Evolutionary conservation across 2,329 filamentous ascomycete genomes (phyloP), one percentile per base, ranked within the genome.

Genomic region (Aureobasidium sp.): DNA sequence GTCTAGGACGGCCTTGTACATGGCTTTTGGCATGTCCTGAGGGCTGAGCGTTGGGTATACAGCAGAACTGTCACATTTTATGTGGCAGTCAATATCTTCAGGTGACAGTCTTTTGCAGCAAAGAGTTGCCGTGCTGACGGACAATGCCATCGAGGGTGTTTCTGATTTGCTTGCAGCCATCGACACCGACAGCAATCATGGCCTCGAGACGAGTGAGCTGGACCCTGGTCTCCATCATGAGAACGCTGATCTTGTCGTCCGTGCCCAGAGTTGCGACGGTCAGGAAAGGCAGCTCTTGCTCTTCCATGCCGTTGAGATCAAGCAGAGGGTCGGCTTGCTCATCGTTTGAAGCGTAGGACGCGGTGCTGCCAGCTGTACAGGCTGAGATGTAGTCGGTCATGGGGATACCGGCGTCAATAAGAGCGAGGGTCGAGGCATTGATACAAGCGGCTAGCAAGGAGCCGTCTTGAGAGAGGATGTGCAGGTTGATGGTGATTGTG

Each of bases 331-430:
- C 90, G 12, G 88, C 88, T 63, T 89, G 88, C 70, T 89, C 87
- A 62, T 84, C 84, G 64, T 81, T 79, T 64, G 70, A 71, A 5
- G 83, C 79, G 67, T 88, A 84, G 0, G 85, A 83, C 0, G 86
- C 86, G 0, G 88, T 90, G 15, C 87, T 89, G 4, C 92, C 94
- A 0, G 91, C 89, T 0, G 92, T 96, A 76, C 90, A 95, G 6
- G 92, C 91, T 25, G 87, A 86, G 2, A 97, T 84, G 72, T 97
- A 95, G 72, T 96, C 91, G 2, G 87, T 86, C 92, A 97, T 97
- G 27, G 94, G 94, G 22, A 99, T 88, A 58, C 94, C 94, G 0
- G 94, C 94, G 72, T 99, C 94, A 65, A 97, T 87, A 25, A 97
- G 84, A 0, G 94, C 94, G 14, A 99, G 84, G 0, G 93, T 96